phyloP scores from a whole-genome alignment of 2,329 filamentous ascomycete genomes.

The Ophiostoma perfectum region DNA sequence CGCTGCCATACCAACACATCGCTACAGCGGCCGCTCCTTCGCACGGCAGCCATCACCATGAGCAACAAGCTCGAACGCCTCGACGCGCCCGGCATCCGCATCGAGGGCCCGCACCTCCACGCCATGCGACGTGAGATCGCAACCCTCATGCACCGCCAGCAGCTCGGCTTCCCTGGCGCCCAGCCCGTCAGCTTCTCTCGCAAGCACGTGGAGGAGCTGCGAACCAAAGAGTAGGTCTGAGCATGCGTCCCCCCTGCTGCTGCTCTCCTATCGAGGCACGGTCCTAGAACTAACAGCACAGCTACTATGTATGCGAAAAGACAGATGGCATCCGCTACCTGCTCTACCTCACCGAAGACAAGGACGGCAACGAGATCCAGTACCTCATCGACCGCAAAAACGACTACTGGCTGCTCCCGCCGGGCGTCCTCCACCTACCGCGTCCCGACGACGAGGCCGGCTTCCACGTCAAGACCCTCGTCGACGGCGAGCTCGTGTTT shows the following conservation, averaged over 20 bases:
- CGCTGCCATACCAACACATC: background rate
- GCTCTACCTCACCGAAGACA: constrained; percentile 74
- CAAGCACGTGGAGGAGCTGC: constrained; percentile 75
- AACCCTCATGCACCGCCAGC: constrained; percentile 63
- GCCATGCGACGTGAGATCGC: constrained; percentile 66
- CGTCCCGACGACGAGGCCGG: constrained; percentile 51
- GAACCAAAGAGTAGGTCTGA: constrained; percentile 61
- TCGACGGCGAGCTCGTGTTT: constrained; percentile 90
- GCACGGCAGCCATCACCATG: constrained; percentile 13
- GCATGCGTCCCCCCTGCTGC: background rate
- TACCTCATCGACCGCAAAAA: constrained; percentile 98
- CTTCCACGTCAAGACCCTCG: constrained; percentile 74
- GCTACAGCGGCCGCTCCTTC: background rate
- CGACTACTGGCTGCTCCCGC: constrained; percentile 82
- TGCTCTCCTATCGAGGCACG: background rate
- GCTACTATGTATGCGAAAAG: constrained; percentile 97
- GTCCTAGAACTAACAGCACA: constrained; percentile 32
- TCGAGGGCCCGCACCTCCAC: constrained; percentile 53
- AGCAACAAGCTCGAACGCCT: constrained; percentile 43
- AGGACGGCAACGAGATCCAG: constrained; percentile 60
- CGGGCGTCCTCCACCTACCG: constrained; percentile 71
- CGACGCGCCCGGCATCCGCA: constrained; percentile 59
- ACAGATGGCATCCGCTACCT: constrained; percentile 93
- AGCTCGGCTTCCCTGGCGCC: constrained; percentile 73
- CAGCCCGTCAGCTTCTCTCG: constrained; percentile 90